Evolutionary conservation across 1,284 basidiomycete species (phyloP), one percentile per base, ranked within the genome.

Genomic region (Xerocomus nothofagi): DNA sequence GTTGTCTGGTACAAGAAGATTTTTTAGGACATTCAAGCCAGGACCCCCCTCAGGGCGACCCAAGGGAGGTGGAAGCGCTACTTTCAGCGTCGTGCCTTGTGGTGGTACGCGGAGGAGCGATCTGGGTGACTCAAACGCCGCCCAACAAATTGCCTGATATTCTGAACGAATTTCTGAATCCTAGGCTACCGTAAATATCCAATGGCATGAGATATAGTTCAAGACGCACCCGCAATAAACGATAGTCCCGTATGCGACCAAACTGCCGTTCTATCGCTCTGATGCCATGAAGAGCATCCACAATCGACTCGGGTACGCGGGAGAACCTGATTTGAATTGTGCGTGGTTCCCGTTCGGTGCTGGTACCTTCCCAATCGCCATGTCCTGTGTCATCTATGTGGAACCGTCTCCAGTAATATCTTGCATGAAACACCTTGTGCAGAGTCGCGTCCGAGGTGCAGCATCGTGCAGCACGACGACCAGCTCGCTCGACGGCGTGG

Each of bases 241-340:
- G 66, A 50, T 73, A 80, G 49, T 81, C 75, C 27, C 71, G 66
- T 31, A 84, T 62, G 11, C 69, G 67, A 14, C 83, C 83, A 61
- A 78, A 85, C 50, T 74, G 75, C 20, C 71, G 72, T 66, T 86
- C 83, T 20, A 86, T 52, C 3, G 72, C 75, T 34, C 77, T 75
- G 49, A 83, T 58, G 45, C 82, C 69, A 37, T 76, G 69, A 15
- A 77, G 69, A 8, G 75, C 76, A 29, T 85, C 78, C 3, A 71
- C 65, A 56, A 79, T 61, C 9, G 67, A 67, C 27, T 54, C 59
- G 20, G 65, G 63, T 1, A 68, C 60, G 18, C 21, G 26, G 3
- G 62, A 58, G 39, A 65, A 67, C 17, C 65, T 67, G 29, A 80
- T 59, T 37, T 65, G 62, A 12, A 74, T 55, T 4, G 71, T 63